Percentiles rank a stretch among this genome's conserved stretches.
phyloP scores from a whole-genome alignment of 768 basidiomycete genomes.

The Royoungia palumana region DNA sequence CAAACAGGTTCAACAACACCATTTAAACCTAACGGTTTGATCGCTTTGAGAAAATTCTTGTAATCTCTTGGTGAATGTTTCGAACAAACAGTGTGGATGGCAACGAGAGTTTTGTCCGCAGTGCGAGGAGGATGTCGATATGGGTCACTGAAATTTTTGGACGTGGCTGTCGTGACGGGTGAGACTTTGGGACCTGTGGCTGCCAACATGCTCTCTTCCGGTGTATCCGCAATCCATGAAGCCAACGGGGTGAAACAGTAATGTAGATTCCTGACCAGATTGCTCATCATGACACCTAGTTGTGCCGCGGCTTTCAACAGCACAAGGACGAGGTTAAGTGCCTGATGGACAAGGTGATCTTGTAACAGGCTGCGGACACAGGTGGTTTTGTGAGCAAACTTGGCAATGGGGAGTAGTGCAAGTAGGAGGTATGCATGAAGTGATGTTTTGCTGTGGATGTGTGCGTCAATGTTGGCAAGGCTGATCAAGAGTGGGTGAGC shows the following conservation, averaged over 20 bases:
- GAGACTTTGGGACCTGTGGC: constrained; percentile 24
- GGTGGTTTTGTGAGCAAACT: constrained; percentile 6
- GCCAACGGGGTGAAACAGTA: too few relatives aligned
- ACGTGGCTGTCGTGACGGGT: constrained; percentile 28
- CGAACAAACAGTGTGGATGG: too few relatives aligned
- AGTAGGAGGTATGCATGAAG: too few relatives aligned
- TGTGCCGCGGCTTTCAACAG: not conserved
- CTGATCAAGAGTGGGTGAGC: too few relatives aligned
- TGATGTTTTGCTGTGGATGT: too few relatives aligned
- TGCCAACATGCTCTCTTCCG: too few relatives aligned
- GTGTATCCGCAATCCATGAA: too few relatives aligned
- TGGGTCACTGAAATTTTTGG: constrained; percentile 30
- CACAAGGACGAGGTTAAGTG: not conserved
- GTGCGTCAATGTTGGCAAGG: too few relatives aligned
- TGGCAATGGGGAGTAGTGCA: constrained; percentile 4
- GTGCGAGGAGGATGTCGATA: constrained; percentile 27
- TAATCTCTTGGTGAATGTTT: too few relatives aligned
- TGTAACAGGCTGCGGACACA: not conserved
- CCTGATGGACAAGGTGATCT: not conserved
- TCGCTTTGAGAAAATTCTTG: too few relatives aligned
- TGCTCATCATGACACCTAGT: not conserved
- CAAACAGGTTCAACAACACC: not conserved
- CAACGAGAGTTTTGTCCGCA: not conserved
- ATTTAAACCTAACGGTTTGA: not conserved
- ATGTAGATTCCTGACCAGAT: not conserved